A percentile compares a stretch with the other conserved stretches of the same genome.
These are phyloP conservation scores for Fusarium phyllophilum DNA, from an alignment of 2,329 filamentous ascomycete species.

Conservation along the genomic window DNA sequence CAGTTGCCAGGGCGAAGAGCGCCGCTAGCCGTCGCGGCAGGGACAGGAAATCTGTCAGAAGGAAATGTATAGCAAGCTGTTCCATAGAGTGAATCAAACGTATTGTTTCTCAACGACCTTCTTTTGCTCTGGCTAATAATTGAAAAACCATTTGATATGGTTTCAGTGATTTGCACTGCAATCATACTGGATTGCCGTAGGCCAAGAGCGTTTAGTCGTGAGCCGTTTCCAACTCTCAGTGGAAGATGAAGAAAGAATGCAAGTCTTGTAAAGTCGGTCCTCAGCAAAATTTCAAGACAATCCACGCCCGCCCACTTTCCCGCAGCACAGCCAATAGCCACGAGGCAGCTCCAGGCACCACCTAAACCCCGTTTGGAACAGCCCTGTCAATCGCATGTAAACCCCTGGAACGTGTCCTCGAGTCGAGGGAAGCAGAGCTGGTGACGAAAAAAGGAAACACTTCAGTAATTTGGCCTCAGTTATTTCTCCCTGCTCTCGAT, in stretches of 20 bases:
- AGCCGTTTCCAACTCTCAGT: neutral
- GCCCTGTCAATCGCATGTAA: constrained; percentile 35
- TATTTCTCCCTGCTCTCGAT: constrained; percentile 24
- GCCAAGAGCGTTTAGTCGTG: neutral
- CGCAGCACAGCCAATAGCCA: constrained; percentile 34
- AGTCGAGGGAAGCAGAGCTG: constrained; percentile 25
- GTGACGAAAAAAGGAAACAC: constrained; percentile 36
- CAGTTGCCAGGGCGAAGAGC: constrained; percentile 67
- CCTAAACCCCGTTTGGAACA: constrained; percentile 21
- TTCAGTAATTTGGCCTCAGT: constrained; percentile 28
- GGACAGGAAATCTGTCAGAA: constrained; percentile 27
- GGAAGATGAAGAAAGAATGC: constrained; percentile 25
- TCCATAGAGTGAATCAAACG: constrained; percentile 12
- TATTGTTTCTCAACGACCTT: neutral
- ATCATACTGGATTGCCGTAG: neutral
- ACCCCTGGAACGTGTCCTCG: constrained; percentile 39
- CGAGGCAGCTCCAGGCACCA: constrained; percentile 14
- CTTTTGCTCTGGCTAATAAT: neutral
- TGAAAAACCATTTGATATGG: neutral
- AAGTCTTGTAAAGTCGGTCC: neutral
- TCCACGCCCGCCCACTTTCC: constrained; percentile 26
- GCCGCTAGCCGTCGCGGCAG: constrained; percentile 66
- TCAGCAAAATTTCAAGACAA: constrained; percentile 38
- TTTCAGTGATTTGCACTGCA: neutral
- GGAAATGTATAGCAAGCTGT: constrained; percentile 21